Base-by-base conservation (phyloP, 2,329 filamentous ascomycete species). In the Ceratocystis albifundus region DNA sequence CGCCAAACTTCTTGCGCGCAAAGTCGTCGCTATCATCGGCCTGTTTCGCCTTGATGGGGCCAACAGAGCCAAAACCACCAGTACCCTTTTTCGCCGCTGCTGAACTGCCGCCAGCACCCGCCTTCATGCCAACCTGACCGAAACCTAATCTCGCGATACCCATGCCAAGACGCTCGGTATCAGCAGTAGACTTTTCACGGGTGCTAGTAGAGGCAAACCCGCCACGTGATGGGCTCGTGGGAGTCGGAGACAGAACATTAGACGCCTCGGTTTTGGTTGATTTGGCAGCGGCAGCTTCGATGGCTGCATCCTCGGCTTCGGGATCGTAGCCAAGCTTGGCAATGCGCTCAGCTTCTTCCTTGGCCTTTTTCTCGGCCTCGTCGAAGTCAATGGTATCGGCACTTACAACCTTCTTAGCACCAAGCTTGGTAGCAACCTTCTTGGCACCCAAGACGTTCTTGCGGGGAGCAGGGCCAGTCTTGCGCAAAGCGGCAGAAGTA, bases 321-420 rank as follows among this genome's bases (percentile, higher is more conserved):
- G 92, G 90, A 72, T 99, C 91, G 73, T 99, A 99, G 48, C 94
- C 94, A 25, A 99, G 80, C 77, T 96, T 96, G 74, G 88, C 91
- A 74, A 96, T 94, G 71, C 94, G 87, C 76, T 97, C 94, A 2
- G 92, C 94, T 76, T 99, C 94, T 76, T 97, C 94, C 76, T 93
- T 96, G 55, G 94, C 94, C 78, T 95, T 96, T 76, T 89, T 90
- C 80, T 99, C 94, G 2, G 92, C 94, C 75, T 93, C 94, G 70
- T 99, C 94, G 72, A 99, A 99, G 78, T 99, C 93, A 69, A 99
- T 92, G 12, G 86, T 78, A 70, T 92, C 88, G 59, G 80, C 82
- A 2, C 82, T 84, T 44, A 96, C 84, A 36, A 68, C 66, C 80
- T 97, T 97, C 84, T 97, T 97, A 32, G 87, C 93, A 45, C 93